Evolutionary conservation across 2,329 filamentous ascomycete genomes (phyloP), one percentile per base, ranked within the genome.

Genomic region (Alternaria sp.): DNA sequence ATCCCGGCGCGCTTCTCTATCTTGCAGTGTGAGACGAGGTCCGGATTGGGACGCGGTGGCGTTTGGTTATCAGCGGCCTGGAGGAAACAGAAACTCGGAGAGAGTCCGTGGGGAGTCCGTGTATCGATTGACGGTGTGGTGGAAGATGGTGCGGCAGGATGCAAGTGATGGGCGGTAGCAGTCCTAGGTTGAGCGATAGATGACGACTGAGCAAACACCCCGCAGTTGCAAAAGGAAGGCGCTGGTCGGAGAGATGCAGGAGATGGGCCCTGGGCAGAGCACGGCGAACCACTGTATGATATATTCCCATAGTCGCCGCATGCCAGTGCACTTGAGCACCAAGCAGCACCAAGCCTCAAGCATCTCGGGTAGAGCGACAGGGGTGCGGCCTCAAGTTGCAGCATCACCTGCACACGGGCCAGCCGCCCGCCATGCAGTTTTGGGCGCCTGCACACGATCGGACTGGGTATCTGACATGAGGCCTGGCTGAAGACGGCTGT

Each of bases 361-460:
- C 52, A 64, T 57, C 63, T 62, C 55, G 60, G 65, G 58, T 62
- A 61, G 32, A 40, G 45, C 54, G 65, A 66, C 67, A 58, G 58
- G 67, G 65, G 40, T 66, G 49, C 19, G 57, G 49, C 23, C 19
- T 21, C 49, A 51, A 56, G 28, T 50, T 17, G 36, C 21, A 54
- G 54, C 59, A 36, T 21, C 45, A 43, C 15, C 58, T 56, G 59
- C 51, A 64, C 58, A 62, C 62, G 64, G 59, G 57, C 60, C 55
- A 57, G 58, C 47, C 58, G 62, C 57, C 30, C 56, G 44, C 47
- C 51, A 47, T 49, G 56, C 47, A 36, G 40, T 54, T 54, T 58
- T 26, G 56, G 56, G 60, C 19, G 57, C 46, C 49, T 59, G 59
- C 54, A 59, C 45, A 46, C 50, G 50, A 61, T 58, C 51, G 47